Conservation (phyloP, 495 filamentous ascomycete genomes). For the Aspergillus saccharolyticus region DNA sequence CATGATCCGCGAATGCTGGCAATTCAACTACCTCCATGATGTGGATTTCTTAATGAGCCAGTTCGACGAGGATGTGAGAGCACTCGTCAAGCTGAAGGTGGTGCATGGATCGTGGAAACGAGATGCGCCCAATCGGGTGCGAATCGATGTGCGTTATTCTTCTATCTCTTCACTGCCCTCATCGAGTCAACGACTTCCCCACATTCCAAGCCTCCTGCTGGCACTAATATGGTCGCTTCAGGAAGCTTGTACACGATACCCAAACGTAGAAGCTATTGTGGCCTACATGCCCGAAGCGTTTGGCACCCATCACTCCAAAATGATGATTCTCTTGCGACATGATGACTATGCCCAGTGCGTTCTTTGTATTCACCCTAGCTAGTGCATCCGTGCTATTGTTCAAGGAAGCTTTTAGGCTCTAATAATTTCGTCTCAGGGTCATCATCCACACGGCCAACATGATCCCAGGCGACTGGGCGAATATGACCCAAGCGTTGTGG, state of each 20-base stretch:
- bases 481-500: constrained; percentile 86
- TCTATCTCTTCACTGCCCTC: no score
- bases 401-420: no score
- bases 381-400: no score
- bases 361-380: neutral
- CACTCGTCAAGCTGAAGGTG: constrained; percentile 63
- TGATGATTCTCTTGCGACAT: constrained; percentile 75
- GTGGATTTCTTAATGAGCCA: constrained; percentile 66
- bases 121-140: constrained; percentile 57
- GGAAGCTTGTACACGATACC: constrained; percentile 56
- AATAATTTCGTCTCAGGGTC: constrained; percentile 36
- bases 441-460: constrained; percentile 90
- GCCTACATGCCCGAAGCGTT: constrained; percentile 84
- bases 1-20: constrained; percentile 80
- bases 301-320: constrained; percentile 85
- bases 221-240: no score
- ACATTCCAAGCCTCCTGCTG: no score
- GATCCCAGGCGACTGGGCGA: constrained; percentile 78
- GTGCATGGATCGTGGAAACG: constrained; percentile 86
- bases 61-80: constrained; percentile 66
- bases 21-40: constrained; percentile 85
- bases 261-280: constrained; percentile 64
- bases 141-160: constrained; percentile 52
- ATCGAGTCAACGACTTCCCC: no score
- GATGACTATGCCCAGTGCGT: constrained; percentile 67